These are phyloP conservation scores for Alternaria sp. DNA, from an alignment of 2,329 filamentous ascomycete genomes.

Conservation along the genomic window DNA sequence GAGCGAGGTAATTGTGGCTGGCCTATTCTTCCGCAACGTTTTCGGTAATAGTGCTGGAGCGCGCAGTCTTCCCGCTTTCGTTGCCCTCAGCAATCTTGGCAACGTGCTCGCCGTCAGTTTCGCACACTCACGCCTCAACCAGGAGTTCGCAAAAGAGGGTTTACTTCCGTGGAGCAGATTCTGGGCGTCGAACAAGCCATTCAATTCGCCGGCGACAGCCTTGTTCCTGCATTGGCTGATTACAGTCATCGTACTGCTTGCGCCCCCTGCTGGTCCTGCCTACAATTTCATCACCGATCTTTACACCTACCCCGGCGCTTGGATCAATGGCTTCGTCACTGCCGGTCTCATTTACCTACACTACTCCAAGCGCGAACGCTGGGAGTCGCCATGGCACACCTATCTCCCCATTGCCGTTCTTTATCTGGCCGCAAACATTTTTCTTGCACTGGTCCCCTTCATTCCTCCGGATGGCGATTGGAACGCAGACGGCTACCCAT, in stretches of 20 bases:
- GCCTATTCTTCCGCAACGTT: slow-evolving; percentile 66
- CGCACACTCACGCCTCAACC: slow-evolving; percentile 64
- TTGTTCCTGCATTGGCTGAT: slow-evolving; percentile 71
- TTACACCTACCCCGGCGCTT: slow-evolving; percentile 46
- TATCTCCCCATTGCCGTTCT: slow-evolving; percentile 45
- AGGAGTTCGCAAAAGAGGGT: slow-evolving; percentile 73
- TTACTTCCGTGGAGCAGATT: slow-evolving; percentile 69
- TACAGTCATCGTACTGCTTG: slow-evolving; percentile 69
- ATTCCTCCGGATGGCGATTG: slow-evolving; percentile 50
- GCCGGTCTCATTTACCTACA: slow-evolving; percentile 47
- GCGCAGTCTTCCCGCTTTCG: slow-evolving; percentile 55
- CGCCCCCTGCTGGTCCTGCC: slow-evolving; percentile 70
- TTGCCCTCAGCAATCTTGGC: slow-evolving; percentile 66
- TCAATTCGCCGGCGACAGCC: slow-evolving; percentile 62
- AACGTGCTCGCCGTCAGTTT: slow-evolving; percentile 69
- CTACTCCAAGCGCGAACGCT: slow-evolving; percentile 41
- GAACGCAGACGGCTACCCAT: slow-evolving; percentile 52
- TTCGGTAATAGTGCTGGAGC: slow-evolving; percentile 63
- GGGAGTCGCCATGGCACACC: slow-evolving; percentile 48
- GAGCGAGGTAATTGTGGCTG: slow-evolving; percentile 66
- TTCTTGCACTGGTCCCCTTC: slow-evolving; percentile 53
- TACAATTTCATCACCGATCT: slow-evolving; percentile 72
- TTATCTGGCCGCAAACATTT: slow-evolving; percentile 50
- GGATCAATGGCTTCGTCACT: slow-evolving; percentile 47
- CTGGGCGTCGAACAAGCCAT: slow-evolving; percentile 73